phyloP scores from a whole-genome alignment of 495 filamentous ascomycete genomes.

The Penicillium macrosclerotiorum region DNA sequence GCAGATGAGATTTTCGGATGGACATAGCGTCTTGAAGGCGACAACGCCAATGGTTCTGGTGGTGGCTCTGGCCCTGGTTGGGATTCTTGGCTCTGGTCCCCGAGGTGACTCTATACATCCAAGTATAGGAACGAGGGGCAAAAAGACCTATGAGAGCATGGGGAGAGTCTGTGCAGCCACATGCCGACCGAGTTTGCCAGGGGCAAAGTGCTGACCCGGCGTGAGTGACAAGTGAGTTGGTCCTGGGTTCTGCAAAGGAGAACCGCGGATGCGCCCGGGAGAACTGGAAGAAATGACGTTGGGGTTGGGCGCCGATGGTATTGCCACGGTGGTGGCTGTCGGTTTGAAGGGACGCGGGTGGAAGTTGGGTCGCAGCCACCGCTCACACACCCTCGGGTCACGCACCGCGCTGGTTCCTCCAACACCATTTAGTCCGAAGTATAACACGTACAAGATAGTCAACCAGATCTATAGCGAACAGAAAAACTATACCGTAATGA shows the following conservation, averaged over 20 bases:
- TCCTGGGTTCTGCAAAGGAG: neutral
- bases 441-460: no score
- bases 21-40: neutral
- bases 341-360: neutral
- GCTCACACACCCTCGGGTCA: conserved; percentile 12
- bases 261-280: conserved; percentile 14
- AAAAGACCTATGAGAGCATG: no score
- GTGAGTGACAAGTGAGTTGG: neutral
- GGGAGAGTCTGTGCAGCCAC: conserved; percentile 12
- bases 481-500: no score
- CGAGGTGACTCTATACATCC: neutral
- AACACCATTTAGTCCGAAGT: no score
- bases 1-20: neutral
- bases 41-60: neutral
- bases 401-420: no score
- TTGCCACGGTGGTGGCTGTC: conserved; percentile 12
- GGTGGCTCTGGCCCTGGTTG: neutral
- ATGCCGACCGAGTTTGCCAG: conserved; percentile 5
- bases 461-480: no score
- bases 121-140: no score
- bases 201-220: neutral
- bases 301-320: conserved; percentile 4
- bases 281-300: conserved; percentile 18
- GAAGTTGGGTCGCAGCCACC: neutral
- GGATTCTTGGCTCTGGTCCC: neutral